Conservation (phyloP, 306 rosid genomes). For the Medicago ruthenica region DNA sequence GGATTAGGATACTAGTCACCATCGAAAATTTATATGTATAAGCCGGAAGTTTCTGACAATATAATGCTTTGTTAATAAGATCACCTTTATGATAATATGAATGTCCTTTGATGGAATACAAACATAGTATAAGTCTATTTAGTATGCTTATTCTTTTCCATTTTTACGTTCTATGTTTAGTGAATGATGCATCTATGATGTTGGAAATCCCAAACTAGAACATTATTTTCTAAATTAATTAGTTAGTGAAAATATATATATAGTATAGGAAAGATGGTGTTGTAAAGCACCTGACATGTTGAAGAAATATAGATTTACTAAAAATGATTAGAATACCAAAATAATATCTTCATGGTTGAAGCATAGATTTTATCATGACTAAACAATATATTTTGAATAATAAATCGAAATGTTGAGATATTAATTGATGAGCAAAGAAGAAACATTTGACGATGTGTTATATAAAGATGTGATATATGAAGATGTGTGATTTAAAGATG, state of each 20-base stretch:
- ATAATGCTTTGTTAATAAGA: neutral
- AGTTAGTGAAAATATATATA: too few relatives aligned
- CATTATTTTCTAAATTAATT: neutral
- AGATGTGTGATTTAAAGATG: too few relatives aligned
- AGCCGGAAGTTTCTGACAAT: neutral
- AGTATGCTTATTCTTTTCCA: neutral
- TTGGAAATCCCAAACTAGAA: neutral
- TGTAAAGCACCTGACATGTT: neutral
- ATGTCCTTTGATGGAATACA: neutral
- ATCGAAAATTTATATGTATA: too few relatives aligned
- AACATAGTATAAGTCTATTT: neutral
- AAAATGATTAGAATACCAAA: neutral
- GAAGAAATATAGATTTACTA: conserved; percentile 3
- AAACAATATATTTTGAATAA: too few relatives aligned
- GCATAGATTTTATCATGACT: neutral
- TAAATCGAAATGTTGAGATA: too few relatives aligned
- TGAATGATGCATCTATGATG: neutral
- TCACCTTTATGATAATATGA: conserved; percentile 18
- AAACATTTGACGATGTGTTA: too few relatives aligned
- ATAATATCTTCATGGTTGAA: neutral
- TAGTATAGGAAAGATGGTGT: neutral
- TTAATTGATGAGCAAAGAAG: too few relatives aligned
- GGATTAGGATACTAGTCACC: too few relatives aligned
- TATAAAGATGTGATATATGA: too few relatives aligned
- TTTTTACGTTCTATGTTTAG: neutral